Conservation (phyloP, 164 flowering plant genomes). For the Chimonanthus salicifolius region DNA sequence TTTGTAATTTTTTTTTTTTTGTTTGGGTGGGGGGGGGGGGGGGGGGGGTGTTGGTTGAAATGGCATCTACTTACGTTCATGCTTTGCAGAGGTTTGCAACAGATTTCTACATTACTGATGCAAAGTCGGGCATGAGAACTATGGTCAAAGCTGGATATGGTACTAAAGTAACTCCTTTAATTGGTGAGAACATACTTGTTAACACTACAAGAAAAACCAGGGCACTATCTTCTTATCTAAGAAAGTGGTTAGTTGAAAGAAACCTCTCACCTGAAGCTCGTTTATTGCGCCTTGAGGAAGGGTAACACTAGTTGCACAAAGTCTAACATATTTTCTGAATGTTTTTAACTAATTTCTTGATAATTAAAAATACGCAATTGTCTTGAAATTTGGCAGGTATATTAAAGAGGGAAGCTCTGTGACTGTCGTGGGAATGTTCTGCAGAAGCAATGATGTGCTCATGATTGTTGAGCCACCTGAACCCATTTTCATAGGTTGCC, state of each 20-base stretch:
- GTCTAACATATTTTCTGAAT: neutral
- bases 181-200: constrained; percentile 46
- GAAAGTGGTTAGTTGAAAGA: constrained; percentile 51
- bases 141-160: constrained; percentile 60
- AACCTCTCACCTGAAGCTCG: constrained; percentile 43
- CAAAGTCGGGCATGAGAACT: constrained; percentile 47
- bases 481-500: constrained; percentile 48
- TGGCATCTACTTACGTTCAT: constrained; percentile 3
- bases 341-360: neutral
- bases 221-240: constrained; percentile 40
- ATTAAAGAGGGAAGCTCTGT: constrained; percentile 50
- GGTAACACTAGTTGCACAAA: constrained; percentile 29
- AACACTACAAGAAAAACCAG: constrained; percentile 30
- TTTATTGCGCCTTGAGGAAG: constrained; percentile 49
- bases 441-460: constrained; percentile 26
- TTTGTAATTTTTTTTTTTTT: no score
- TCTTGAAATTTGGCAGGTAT: constrained; percentile 36
- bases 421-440: constrained; percentile 47
- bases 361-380: constrained; percentile 2
- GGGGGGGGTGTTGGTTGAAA: no score
- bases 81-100: constrained; percentile 55
- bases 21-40: no score
- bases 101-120: constrained; percentile 61
- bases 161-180: constrained; percentile 42
- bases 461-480: constrained; percentile 55